These are phyloP conservation scores for Fusarium sp. DNA, from an alignment of 2,329 filamentous ascomycete species.

Conservation along the genomic window DNA sequence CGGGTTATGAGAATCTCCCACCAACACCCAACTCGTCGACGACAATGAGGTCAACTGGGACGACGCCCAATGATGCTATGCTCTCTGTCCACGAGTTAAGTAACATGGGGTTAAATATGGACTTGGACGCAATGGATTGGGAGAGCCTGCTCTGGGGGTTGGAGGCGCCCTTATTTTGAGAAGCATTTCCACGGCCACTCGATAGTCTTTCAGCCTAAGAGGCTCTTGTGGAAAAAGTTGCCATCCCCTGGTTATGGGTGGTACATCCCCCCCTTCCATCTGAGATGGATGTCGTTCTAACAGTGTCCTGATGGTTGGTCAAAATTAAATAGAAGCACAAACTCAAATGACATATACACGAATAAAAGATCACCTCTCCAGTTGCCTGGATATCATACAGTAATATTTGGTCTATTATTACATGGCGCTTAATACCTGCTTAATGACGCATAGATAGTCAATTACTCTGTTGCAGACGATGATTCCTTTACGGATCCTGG, in stretches of 20 bases:
- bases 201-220: background rate
- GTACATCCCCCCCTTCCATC: background rate
- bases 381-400: background rate
- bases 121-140: conserved; percentile 55
- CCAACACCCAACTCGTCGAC: conserved; percentile 50
- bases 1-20: conserved; percentile 32
- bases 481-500: conserved; percentile 26
- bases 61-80: conserved; percentile 25
- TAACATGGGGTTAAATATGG: conserved; percentile 48
- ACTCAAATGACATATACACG: background rate
- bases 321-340: background rate
- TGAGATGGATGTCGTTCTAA: no score
- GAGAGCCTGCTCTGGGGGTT: conserved; percentile 53
- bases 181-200: background rate
- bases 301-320: background rate
- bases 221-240: background rate
- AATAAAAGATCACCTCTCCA: background rate
- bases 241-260: background rate
- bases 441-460: background rate
- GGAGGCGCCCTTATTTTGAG: conserved; percentile 52
- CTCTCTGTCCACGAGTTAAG: conserved; percentile 47
- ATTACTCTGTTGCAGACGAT: conserved; percentile 26
- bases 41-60: conserved; percentile 25
- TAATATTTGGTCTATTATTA: background rate
- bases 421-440: background rate